Conservation (phyloP, 2,329 filamentous ascomycete genomes). For the Diaporthe citrichinensis region DNA sequence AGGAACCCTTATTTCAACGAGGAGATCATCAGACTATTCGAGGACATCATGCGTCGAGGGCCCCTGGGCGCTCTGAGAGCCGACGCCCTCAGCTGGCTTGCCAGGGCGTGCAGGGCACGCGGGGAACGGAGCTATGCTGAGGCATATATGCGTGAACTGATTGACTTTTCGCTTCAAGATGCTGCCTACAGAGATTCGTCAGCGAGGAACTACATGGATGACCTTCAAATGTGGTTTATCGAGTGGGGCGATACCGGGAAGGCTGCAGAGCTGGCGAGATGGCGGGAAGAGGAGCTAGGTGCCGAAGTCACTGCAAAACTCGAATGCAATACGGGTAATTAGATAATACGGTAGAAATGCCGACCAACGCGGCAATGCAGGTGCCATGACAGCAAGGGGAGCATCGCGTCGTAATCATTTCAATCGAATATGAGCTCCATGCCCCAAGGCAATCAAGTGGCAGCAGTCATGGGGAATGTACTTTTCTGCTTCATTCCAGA, state of each 20-base stretch:
- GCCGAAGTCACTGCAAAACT: not conserved
- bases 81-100: slow-evolving; percentile 28
- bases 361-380: not conserved
- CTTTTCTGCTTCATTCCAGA: too few relatives aligned
- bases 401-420: not conserved
- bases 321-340: not conserved
- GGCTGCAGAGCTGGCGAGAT: slow-evolving; percentile 20
- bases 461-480: too few relatives aligned
- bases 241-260: slow-evolving; percentile 23
- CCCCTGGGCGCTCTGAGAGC: not conserved
- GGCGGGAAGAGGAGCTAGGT: slow-evolving; percentile 4
- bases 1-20: slow-evolving; percentile 25
- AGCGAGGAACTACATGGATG: slow-evolving; percentile 9
- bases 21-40: not conserved
- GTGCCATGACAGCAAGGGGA: not conserved
- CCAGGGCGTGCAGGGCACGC: slow-evolving; percentile 8
- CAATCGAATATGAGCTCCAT: not conserved
- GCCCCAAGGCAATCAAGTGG: too few relatives aligned
- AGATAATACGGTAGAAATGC: not conserved
- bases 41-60: not conserved
- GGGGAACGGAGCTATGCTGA: slow-evolving; percentile 11
- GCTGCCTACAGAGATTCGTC: not conserved
- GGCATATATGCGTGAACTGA: slow-evolving; percentile 35
- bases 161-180: slow-evolving; percentile 1
- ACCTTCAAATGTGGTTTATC: slow-evolving; percentile 26